Evolutionary conservation across 2,329 filamentous ascomycete species (phyloP).

Genomic region (Cordyceps javanica): DNA sequence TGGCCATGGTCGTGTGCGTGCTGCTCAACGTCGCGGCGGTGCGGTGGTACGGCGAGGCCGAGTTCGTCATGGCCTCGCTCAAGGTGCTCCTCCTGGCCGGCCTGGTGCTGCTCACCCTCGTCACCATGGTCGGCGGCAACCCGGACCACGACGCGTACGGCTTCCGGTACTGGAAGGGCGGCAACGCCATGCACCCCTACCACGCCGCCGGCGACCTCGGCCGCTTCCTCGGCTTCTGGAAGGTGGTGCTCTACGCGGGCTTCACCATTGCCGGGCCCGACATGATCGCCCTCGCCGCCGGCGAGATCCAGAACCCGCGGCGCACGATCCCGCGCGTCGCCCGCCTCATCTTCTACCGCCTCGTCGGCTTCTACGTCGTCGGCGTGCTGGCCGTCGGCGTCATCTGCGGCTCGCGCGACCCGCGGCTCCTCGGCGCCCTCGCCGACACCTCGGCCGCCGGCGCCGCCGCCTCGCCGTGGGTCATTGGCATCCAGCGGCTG

Average conservation of each 20-base stretch:
- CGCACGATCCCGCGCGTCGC: conserved; percentile 61
- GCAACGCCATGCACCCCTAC: conserved; percentile 28
- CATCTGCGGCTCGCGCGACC: conserved; percentile 45
- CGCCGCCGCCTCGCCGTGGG: conserved; percentile 54
- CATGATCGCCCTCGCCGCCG: conserved; percentile 51
- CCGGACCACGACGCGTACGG: conserved; percentile 56
- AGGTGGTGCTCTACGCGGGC: conserved; percentile 56
- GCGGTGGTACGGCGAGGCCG: conserved; percentile 37
- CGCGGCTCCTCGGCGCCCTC: conserved; percentile 31
- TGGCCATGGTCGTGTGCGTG: conserved; percentile 40
- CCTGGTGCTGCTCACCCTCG: conserved; percentile 57
- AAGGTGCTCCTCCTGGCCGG: conserved; percentile 45
- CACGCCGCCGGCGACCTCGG: conserved; percentile 45
- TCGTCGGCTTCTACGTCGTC: conserved; percentile 67
- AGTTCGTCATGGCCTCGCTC: conserved; percentile 51
- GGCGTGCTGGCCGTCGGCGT: conserved; percentile 50
- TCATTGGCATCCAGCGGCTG: conserved; percentile 52
- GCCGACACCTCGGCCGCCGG: conserved; percentile 41
- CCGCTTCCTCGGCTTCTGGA: conserved; percentile 52
- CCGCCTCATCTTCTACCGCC: conserved; percentile 67
- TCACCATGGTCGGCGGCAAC: conserved; percentile 64
- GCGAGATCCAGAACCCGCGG: conserved; percentile 60
- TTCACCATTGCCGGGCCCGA: conserved; percentile 65
- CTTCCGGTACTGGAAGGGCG: conserved; percentile 50
- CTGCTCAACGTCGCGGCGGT: conserved; percentile 42